Evolutionary conservation across 208 protist species (phyloP).

Genomic region (Phytomonas sp.): DNA sequence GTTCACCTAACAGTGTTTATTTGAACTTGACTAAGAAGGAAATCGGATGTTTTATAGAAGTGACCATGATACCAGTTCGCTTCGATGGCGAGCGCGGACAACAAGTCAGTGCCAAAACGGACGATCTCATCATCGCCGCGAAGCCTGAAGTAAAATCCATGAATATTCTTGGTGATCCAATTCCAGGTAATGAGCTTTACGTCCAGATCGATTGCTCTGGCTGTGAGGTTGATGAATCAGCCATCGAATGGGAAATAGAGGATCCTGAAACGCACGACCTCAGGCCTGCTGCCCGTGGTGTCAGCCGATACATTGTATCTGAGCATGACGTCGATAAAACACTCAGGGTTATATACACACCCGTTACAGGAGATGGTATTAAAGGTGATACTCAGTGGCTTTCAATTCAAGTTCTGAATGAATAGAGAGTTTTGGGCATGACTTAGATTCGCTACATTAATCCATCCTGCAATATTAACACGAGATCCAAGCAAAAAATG

Average conservation of each 20-base stretch:
- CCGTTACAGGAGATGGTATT: constrained; percentile 68
- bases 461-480: constrained; percentile 4
- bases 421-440: constrained; percentile 5
- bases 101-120: constrained; percentile 36
- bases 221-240: constrained; percentile 53
- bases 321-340: constrained; percentile 61
- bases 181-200: constrained; percentile 44
- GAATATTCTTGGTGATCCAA: constrained; percentile 56
- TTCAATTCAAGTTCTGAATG: constrained; percentile 35
- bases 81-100: constrained; percentile 64
- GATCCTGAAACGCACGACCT: constrained; percentile 53
- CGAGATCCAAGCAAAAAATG: not conserved
- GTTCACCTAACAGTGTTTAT: constrained; percentile 55
- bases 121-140: constrained; percentile 10
- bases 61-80: constrained; percentile 77
- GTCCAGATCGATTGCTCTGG: constrained; percentile 72
- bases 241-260: constrained; percentile 64
- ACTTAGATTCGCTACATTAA: constrained; percentile 16
- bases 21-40: constrained; percentile 63
- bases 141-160: constrained; percentile 54
- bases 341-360: constrained; percentile 79
- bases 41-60: constrained; percentile 82
- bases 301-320: constrained; percentile 48
- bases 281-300: constrained; percentile 35
- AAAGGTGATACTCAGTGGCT: constrained; percentile 56